These are phyloP conservation scores for Epichloe festucae DNA, from an alignment of 2,329 filamentous ascomycete genomes.

Conservation along the genomic window DNA sequence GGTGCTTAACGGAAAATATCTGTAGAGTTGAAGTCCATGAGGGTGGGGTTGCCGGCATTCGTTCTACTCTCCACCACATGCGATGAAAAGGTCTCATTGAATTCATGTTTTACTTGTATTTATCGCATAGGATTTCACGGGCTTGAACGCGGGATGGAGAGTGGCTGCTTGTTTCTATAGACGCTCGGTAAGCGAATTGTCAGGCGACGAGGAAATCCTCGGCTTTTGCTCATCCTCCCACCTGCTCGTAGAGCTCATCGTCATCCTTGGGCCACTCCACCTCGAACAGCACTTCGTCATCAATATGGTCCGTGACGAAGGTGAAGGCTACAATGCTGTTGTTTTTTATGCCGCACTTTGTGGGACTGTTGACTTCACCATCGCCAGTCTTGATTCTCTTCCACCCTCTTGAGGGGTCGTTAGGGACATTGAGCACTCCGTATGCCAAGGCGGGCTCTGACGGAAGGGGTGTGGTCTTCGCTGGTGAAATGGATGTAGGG, in stretches of 20 bases:
- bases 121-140: background rate
- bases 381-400: slow-evolving; percentile 27
- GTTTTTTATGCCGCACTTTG: slow-evolving; percentile 31
- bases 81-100: too few species aligned
- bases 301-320: slow-evolving; percentile 26
- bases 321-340: slow-evolving; percentile 37
- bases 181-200: background rate
- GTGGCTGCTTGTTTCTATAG: background rate
- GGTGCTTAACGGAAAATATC: too few species aligned
- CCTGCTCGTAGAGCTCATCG: slow-evolving; percentile 20
- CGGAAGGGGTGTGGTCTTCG: slow-evolving; percentile 27
- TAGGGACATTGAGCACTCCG: slow-evolving; percentile 29
- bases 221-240: background rate
- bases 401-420: slow-evolving; percentile 37
- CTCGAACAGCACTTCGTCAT: slow-evolving; percentile 28
- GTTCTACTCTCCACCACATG: background rate
- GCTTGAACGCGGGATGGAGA: background rate
- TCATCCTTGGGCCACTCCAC: slow-evolving; percentile 35
- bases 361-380: slow-evolving; percentile 25
- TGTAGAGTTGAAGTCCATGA: too few species aligned
- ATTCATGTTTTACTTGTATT: background rate
- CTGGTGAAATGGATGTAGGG: slow-evolving; percentile 19
- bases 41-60: too few species aligned
- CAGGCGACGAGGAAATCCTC: background rate
- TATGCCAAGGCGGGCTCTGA: slow-evolving; percentile 30